These are phyloP conservation scores for Kwoniella botswanensis DNA, from an alignment of 768 basidiomycete species.

Conservation along the genomic window DNA sequence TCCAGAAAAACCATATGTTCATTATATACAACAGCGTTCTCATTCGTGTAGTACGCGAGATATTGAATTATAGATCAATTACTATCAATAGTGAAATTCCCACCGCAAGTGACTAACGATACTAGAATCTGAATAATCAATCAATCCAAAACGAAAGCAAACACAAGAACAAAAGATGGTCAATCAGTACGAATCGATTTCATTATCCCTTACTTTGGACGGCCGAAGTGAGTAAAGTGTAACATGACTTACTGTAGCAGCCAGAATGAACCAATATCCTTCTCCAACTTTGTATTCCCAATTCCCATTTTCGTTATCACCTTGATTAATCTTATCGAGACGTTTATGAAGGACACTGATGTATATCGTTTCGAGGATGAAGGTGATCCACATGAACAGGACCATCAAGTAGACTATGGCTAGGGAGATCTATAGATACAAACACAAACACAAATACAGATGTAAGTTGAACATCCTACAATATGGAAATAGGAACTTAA, in stretches of 20 bases:
- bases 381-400: conserved; percentile 22
- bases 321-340: conserved; percentile 3
- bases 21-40: too few species aligned
- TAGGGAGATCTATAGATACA: conserved; percentile 1
- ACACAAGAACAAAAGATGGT: too few species aligned
- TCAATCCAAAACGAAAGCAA: too few species aligned
- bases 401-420: conserved; percentile 9
- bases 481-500: too few species aligned
- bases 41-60: too few species aligned
- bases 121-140: neutral
- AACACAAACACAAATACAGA: too few species aligned
- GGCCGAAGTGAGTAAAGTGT: too few species aligned
- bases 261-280: conserved; percentile 13
- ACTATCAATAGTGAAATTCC: neutral
- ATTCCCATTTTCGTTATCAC: neutral
- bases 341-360: conserved; percentile 11
- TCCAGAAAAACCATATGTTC: too few species aligned
- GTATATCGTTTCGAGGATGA: conserved; percentile 10
- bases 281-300: conserved; percentile 8
- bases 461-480: too few species aligned
- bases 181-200: too few species aligned
- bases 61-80: neutral
- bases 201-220: too few species aligned
- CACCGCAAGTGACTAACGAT: neutral
- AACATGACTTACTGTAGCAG: neutral